phyloP scores from a whole-genome alignment of 176 grass and related monocot species.

The Panicum miliaceum region DNA sequence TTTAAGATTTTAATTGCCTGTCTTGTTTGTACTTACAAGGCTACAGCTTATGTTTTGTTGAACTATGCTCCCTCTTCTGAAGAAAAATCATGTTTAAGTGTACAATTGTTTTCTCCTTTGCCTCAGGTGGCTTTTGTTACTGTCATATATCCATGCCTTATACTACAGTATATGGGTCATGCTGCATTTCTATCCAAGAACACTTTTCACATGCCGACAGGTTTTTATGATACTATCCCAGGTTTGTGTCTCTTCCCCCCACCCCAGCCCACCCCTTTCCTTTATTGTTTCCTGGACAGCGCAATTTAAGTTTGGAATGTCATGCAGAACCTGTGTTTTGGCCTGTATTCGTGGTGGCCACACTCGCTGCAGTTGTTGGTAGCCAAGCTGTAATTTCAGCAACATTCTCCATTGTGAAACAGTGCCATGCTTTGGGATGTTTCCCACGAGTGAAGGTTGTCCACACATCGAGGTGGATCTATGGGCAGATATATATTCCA shows the following conservation, averaged over 20 bases:
- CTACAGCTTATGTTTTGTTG: slow-evolving; percentile 21
- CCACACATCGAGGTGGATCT: slow-evolving; percentile 96
- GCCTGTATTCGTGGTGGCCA: slow-evolving; percentile 89
- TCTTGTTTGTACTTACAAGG: slow-evolving; percentile 11
- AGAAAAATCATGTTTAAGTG: not conserved
- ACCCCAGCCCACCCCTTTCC: not conserved
- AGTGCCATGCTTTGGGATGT: slow-evolving; percentile 95
- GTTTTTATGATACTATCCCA: slow-evolving; percentile 95
- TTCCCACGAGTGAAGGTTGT: slow-evolving; percentile 96
- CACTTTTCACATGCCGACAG: slow-evolving; percentile 47
- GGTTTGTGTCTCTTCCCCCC: slow-evolving; percentile 45
- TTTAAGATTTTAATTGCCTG: slow-evolving; percentile 29
- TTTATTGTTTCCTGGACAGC: not conserved
- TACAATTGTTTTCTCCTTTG: slow-evolving; percentile 38
- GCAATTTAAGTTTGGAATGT: slow-evolving; percentile 34
- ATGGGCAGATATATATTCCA: slow-evolving; percentile 96
- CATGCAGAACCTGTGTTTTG: slow-evolving; percentile 81
- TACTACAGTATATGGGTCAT: slow-evolving; percentile 98
- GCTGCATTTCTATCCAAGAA: slow-evolving; percentile 96
- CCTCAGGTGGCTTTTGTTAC: slow-evolving; percentile 83
- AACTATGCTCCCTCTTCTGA: not conserved
- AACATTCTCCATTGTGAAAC: slow-evolving; percentile 98
- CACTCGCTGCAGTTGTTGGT: slow-evolving; percentile 94
- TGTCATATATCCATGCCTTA: slow-evolving; percentile 87
- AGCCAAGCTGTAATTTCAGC: slow-evolving; percentile 97